Base-by-base conservation (phyloP, 306 rosid genomes). In the Quercus cerris region DNA sequence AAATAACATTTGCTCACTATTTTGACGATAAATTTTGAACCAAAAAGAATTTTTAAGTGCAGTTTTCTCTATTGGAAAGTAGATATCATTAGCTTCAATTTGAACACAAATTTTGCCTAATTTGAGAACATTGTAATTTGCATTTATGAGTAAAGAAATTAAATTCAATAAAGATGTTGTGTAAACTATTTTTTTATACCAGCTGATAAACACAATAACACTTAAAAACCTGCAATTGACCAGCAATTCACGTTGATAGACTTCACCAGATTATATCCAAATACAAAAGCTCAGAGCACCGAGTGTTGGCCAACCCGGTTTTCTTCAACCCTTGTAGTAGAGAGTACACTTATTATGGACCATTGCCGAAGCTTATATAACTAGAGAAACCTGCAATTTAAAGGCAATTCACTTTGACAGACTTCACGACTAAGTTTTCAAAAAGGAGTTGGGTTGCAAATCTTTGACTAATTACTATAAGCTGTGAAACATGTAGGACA, bases 281-380 rank as follows among this genome's bases (percentile, higher is more conserved):
- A 44, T 92, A 92, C 57, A 90, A 84, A 76, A 94, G 97, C 61
- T 97, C 85, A 31, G 87, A 88, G 77, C 97, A 94, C 67, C 71
- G 97, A 49, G 97, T 92, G 68, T 49, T 88, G 62, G 98, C 97
- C 4, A 92, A 94, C 75, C 5, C 86, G 0, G 81, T 87, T 49
- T 92, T 94, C 78, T 75, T 86, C 31, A 86, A 87, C 75, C 94
- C 97, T 6, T 8, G 97, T 54, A 59, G 69, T 0, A 81, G 91
- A 70, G 91, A 89, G 33, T 81, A 30, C 31, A 30, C 31, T 30
- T 30, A 30, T 5, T 90, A 74, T 73, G 98, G 98, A 59, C 98
- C 97, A n/a, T 73, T 91, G 75, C 94, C 94, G 4, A 94, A 94
- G 87, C 85, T 94, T 66, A 79, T 88, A 28, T 80, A 90, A 11